Base-by-base conservation (phyloP, 352 stramenopile genomes). In the Pythium aristosporum region DNA sequence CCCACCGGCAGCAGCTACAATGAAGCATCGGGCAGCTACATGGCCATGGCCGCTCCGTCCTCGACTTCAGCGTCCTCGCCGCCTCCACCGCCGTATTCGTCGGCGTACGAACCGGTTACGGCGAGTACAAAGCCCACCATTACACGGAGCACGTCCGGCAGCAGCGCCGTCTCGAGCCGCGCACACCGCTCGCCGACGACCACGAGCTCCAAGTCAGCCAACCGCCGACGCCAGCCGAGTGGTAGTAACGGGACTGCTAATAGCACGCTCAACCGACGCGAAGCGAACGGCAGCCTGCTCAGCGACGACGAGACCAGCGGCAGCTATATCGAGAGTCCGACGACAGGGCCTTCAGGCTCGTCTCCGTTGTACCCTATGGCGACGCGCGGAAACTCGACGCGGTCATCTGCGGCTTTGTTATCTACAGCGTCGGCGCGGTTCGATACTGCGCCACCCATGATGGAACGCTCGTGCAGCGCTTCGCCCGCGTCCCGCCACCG, bases 401-500 rank as follows among this genome's bases (percentile, higher is more conserved):
- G 34, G 34, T 39, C 34, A 13, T 39, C 11, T 3, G 2, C 34
- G 34, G 8, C 43, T 41, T 48, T 54, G 36, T 63, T 37, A 30
- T 63, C 62, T 21, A 56, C 61, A n/a, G 61, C 61, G 36, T 69
- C 62, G 37, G 15, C 20, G 32, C 62, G 62, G 12, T 51, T 54
- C 18, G 63, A 69, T 13, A 49, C 51, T 1, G 49, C 43, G 15
- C 56, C 57, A 13, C 63, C 57, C 1, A 34, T 16, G n/a, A 59
- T 67, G 7, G 65, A 67, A 44, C 65, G 65, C 16, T 67, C 65
- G 18, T 52, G 65, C 10, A 72, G 65, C 32, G 65, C 52, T 5
- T 72, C 65, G 1, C 42, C 61, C 36, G 25, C 65, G 16, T 60
- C 65, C 7, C 51, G 55, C 9, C 43, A 55, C 28, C 65, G 65